Base-by-base conservation (phyloP, 495 filamentous ascomycete genomes). In the Hypoxylon lienhwacheense region DNA sequence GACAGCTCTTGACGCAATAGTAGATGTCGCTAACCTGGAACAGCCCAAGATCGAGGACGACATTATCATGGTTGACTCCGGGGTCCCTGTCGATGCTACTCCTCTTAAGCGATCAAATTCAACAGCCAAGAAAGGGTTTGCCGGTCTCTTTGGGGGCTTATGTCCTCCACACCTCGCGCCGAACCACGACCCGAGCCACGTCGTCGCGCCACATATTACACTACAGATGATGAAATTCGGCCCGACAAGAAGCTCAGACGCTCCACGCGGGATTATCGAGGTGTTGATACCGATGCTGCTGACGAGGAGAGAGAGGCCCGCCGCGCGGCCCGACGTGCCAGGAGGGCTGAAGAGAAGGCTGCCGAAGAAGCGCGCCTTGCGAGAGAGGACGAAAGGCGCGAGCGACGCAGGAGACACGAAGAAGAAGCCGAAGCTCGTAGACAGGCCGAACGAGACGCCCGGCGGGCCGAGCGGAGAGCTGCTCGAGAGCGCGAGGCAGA, bases 251-350 rank as follows among this genome's bases (percentile, higher is more conserved):
- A 55, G 37, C 14, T 50, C 5, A 59, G 52, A 12, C 55, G 49
- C 26, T 37, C 63, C 6, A 22, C 52, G 7, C 57, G 57, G 11
- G 57, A 61, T 37, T 52, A 55, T 33, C 59, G 50, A 19, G 59
- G 46, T 36, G 32, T 50, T 25, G 56, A 56, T 15, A 52, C 15
- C 24, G 68, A 70, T 20, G 57, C 65, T 0, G 55, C 64, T 3
- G 71, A 73, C 40, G 68, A 70, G 0, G 79, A 82, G 19, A 75
- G 76, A 12, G 79, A 82, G 53, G 78, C 76, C 7, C 76, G 77
- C 28, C 77, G 78, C 8, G 79, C 74, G 1, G 77, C 77, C 29
- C 72, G 78, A 19, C 75, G 73, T 34, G 72, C 73, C n/a, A 71
- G 68, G 25, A 70, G 68, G 24, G 70, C 69, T 3, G 76, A 78